Base-by-base conservation (phyloP, 2,329 filamentous ascomycete genomes). In the Aspergillus thermomutatus region DNA sequence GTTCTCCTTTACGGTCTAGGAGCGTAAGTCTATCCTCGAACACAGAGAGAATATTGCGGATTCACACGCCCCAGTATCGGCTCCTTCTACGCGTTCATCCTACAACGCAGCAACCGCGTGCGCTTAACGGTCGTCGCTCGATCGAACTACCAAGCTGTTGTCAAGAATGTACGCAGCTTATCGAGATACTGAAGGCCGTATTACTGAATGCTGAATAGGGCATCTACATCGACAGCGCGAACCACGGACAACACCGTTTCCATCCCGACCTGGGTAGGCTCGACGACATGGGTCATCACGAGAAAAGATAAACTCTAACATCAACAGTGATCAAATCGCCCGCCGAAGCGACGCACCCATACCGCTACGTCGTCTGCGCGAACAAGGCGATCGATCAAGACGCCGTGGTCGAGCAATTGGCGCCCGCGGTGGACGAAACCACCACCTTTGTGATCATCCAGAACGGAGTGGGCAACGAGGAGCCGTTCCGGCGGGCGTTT, bases 21-120 rank as follows among this genome's bases (percentile, higher is more conserved):
- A 62, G 82, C 81, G 80, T 83, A 66, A 68, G 79, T 75, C 21
- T 21, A 4, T n/a, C 25, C 23, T 3, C 8, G 47, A 26, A 8
- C n/a, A n/a, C n/a, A n/a, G n/a, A n/a, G n/a, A n/a, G n/a, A n/a
- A n/a, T n/a, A n/a, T n/a, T n/a, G n/a, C 3, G 19, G n/a, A 26
- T 48, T 60, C 41, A 62, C 31, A 17, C 26, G 49, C 1, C 31
- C 4, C 48, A 83, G 82, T 0, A 83, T 84, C 52, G 82, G 82
- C 27, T 82, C 81, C 2, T 84, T 85, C 60, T 85, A 85, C 62
- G 79, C 81, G 7, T 84, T 83, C 57, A 77, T 84, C 37, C 64
- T 84, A 0, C 76, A 72, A 52, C 75, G 79, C 2, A 71, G 68
- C 31, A 60, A 74, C 2, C 70, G 69, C 23, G 74, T 79, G 8